Conservation (phyloP, 1,284 basidiomycete genomes). For the Pseudozyma pruni region DNA sequence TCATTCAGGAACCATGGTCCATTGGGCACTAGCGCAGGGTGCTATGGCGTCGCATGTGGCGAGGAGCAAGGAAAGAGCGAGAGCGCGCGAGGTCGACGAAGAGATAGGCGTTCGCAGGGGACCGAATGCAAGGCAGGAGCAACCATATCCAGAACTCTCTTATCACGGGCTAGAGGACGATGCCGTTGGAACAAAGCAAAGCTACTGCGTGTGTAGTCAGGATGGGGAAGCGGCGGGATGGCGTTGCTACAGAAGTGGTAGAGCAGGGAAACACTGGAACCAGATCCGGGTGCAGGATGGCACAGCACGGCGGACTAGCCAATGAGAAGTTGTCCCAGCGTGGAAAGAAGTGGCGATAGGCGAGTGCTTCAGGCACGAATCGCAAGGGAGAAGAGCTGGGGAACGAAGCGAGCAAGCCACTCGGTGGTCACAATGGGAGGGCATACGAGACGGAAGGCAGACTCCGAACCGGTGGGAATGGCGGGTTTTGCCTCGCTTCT, state of each 20-base stretch:
- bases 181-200: not conserved
- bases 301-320: not conserved
- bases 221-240: not conserved
- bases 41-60: not conserved
- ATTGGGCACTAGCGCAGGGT: conserved; percentile 6
- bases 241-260: not conserved
- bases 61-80: not conserved
- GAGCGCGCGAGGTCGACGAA: not conserved
- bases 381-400: not conserved
- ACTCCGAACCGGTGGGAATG: conserved; percentile 31
- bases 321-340: conserved; percentile 10
- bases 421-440: conserved; percentile 1
- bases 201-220: no score
- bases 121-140: no score
- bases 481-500: no score
- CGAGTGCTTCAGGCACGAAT: not conserved
- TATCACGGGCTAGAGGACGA: conserved; percentile 10
- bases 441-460: conserved; percentile 2
- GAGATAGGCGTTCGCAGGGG: conserved; percentile 5
- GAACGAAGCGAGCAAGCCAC: not conserved
- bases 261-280: no score
- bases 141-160: conserved; percentile 16
- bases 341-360: conserved; percentile 7
- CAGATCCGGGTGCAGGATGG: no score
- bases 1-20: conserved; percentile 1